Percentiles rank a stretch among this genome's conserved stretches.
Conservation (phyloP, 164 flowering plant species). For the Sedum album region DNA sequence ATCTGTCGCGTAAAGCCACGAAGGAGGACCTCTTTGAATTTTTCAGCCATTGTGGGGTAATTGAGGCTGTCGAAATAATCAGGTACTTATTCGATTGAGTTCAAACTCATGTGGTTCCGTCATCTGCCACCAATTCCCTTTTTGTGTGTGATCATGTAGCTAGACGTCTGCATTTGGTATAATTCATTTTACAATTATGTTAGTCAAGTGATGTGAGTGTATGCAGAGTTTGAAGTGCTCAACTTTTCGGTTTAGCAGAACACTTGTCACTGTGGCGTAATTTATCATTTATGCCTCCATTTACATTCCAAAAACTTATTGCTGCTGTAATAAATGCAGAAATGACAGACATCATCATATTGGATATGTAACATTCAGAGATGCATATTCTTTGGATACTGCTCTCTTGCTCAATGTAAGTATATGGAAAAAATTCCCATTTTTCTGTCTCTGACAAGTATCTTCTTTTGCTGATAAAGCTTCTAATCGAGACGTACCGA, state of each 20-base stretch:
- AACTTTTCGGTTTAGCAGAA: not conserved
- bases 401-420: slow-evolving; percentile 85
- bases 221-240: not conserved
- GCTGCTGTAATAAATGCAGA: slow-evolving; percentile 27
- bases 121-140: too few relatives aligned
- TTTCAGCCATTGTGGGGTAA: slow-evolving; percentile 56
- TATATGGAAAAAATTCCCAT: not conserved
- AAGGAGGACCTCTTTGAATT: slow-evolving; percentile 70
- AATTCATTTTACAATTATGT: too few relatives aligned
- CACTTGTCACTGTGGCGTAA: not conserved
- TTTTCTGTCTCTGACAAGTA: not conserved
- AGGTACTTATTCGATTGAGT: slow-evolving; percentile 36
- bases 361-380: slow-evolving; percentile 75
- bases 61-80: slow-evolving; percentile 61
- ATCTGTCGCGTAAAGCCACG: slow-evolving; percentile 62
- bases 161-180: too few relatives aligned
- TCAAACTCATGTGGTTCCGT: too few relatives aligned
- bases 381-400: slow-evolving; percentile 67
- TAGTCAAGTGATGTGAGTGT: not conserved
- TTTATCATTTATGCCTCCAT: not conserved
- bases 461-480: not conserved
- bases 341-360: slow-evolving; percentile 42
- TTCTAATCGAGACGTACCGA: too few relatives aligned
- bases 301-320: not conserved
- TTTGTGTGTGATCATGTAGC: too few relatives aligned